Percentiles rank a stretch among this genome's conserved stretches.
Conservation (phyloP, 2,329 filamentous ascomycete genomes). For the Dothidotthia symphoricarpi region DNA sequence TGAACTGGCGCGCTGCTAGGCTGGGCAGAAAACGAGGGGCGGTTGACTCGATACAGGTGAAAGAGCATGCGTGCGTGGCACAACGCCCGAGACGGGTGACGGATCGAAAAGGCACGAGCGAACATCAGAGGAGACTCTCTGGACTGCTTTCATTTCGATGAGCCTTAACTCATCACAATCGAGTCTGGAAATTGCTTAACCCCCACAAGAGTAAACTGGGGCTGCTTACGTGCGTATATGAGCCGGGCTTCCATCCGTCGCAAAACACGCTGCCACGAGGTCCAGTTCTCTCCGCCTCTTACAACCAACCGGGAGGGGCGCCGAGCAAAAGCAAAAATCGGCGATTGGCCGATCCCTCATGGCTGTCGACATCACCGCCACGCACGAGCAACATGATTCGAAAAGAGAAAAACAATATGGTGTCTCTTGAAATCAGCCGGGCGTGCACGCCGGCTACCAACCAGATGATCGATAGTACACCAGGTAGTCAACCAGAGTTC, state of each 20-base stretch:
- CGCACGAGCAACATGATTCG: no score
- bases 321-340: slow-evolving; percentile 14
- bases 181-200: no score
- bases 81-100: neutral
- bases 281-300: slow-evolving; percentile 13
- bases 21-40: slow-evolving; percentile 10
- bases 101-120: no score
- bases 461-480: no score
- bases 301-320: slow-evolving; percentile 22
- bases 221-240: neutral
- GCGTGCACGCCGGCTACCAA: no score
- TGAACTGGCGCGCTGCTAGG: slow-evolving; percentile 21
- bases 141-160: no score
- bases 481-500: no score
- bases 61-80: slow-evolving; percentile 1
- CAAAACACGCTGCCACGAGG: slow-evolving; percentile 27
- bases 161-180: no score
- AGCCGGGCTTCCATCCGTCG: slow-evolving; percentile 19
- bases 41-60: neutral
- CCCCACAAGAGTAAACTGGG: neutral
- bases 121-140: no score
- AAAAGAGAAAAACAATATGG: no score
- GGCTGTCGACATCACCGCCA: slow-evolving; percentile 5
- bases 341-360: slow-evolving; percentile 12
- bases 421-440: no score